A percentile compares a stretch with the other conserved stretches of the same genome.
Evolutionary conservation across 208 protist genomes (phyloP).

Genomic region (Crithidia sp.): DNA sequence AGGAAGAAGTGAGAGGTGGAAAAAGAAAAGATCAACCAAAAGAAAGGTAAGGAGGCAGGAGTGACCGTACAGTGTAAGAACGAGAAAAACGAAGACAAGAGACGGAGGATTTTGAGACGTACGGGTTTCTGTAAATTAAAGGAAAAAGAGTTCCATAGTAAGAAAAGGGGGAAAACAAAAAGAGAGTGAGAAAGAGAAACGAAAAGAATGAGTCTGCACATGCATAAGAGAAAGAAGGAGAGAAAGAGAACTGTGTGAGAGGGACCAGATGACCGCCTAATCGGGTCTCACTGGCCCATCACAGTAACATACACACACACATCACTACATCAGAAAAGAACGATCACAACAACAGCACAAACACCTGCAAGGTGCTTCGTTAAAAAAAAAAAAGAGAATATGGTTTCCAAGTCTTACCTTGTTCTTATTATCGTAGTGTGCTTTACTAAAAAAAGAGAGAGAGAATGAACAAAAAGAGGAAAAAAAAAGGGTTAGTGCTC

Average conservation of each 20-base stretch:
- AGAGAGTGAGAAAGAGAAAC: not conserved
- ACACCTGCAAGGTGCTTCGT: too few relatives aligned
- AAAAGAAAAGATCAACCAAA: not conserved
- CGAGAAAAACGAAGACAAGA: not conserved
- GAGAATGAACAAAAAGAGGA: not conserved
- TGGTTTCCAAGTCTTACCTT: not conserved
- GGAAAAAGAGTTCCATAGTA: not conserved
- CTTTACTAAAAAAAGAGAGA: not conserved
- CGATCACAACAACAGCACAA: not conserved
- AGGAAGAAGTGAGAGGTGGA: constrained; percentile 8
- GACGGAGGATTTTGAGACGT: not conserved
- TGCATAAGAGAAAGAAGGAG: constrained; percentile 1
- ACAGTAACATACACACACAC: not conserved
- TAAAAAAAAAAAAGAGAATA: not conserved
- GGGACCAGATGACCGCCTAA: too few relatives aligned
- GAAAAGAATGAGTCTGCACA: not conserved
- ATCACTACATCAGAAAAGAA: not conserved
- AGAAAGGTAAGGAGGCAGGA: constrained; percentile 9
- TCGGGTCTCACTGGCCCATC: too few relatives aligned
- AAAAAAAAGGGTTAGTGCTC: not conserved
- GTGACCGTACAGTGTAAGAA: too few relatives aligned
- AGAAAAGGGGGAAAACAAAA: constrained; percentile 12
- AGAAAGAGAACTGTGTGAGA: not conserved
- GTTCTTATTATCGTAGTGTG: too few relatives aligned
- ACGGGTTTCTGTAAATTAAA: not conserved